These are phyloP conservation scores for Fusarium sulawesiense DNA, from an alignment of 2,329 filamentous ascomycete species.

Conservation along the genomic window DNA sequence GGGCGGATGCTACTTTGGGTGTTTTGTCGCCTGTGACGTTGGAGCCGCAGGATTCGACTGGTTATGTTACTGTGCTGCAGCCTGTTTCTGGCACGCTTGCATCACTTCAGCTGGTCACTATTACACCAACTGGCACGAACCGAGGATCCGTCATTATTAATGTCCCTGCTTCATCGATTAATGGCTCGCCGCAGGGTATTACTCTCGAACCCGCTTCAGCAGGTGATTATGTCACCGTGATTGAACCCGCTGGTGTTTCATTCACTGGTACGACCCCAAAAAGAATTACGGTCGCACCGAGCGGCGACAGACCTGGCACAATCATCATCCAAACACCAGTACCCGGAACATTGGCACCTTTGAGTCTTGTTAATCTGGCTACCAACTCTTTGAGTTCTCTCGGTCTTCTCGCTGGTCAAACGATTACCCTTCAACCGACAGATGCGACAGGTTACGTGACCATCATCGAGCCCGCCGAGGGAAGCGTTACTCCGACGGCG, in stretches of 20 bases:
- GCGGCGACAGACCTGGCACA: constrained; percentile 25
- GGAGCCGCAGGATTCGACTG: constrained; percentile 13
- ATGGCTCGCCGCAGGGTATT: not conserved
- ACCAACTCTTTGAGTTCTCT: not conserved
- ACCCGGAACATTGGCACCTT: not conserved
- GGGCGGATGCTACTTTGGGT: not conserved
- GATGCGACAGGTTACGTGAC: constrained; percentile 31
- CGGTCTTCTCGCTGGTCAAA: constrained; percentile 3
- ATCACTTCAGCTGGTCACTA: constrained; percentile 15
- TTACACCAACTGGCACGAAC: constrained; percentile 31
- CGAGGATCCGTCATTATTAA: constrained; percentile 38
- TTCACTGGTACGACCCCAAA: constrained; percentile 9
- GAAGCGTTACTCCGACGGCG: constrained; percentile 14
- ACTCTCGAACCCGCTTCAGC: constrained; percentile 17
- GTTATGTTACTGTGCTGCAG: constrained; percentile 36
- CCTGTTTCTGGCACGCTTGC: constrained; percentile 13
- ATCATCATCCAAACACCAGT: constrained; percentile 38
- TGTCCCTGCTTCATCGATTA: constrained; percentile 4
- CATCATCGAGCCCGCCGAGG: constrained; percentile 35
- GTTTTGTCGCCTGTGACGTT: constrained; percentile 21
- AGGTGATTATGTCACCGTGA: constrained; percentile 33
- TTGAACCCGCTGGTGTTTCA: constrained; percentile 19
- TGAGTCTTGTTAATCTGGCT: not conserved
- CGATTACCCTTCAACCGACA: constrained; percentile 27
- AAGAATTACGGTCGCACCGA: constrained; percentile 26